Evolutionary conservation across 495 filamentous ascomycete genomes (phyloP).

Genomic region (Beverwykella pulmonaria): DNA sequence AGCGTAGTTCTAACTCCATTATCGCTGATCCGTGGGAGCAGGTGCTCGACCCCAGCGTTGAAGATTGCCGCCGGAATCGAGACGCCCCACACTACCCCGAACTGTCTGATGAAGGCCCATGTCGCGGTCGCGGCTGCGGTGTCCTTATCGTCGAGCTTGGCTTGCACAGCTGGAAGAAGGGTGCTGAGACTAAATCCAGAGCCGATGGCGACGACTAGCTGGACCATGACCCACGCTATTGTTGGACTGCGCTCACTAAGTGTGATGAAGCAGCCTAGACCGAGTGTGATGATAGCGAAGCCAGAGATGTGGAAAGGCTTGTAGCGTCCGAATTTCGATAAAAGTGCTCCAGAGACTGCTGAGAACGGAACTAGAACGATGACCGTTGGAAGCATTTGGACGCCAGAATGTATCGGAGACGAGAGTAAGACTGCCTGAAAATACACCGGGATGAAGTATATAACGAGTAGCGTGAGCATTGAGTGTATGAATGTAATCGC

Average conservation of each 20-base stretch:
- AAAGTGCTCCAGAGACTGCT: slow-evolving; percentile 50
- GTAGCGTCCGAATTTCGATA: slow-evolving; percentile 52
- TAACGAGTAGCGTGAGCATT: slow-evolving; percentile 53
- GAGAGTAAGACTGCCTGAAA: slow-evolving; percentile 61
- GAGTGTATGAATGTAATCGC: slow-evolving; percentile 55
- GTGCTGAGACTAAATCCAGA: slow-evolving; percentile 53
- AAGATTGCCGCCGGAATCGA: slow-evolving; percentile 61
- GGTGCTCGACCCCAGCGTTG: slow-evolving; percentile 15
- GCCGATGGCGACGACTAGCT: slow-evolving; percentile 52
- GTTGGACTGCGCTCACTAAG: slow-evolving; percentile 49
- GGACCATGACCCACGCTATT: slow-evolving; percentile 52
- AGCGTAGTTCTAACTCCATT: not conserved
- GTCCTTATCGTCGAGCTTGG: slow-evolving; percentile 48
- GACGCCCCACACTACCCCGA: slow-evolving; percentile 65
- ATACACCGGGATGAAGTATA: slow-evolving; percentile 69
- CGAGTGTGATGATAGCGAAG: slow-evolving; percentile 53
- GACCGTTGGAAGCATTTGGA: slow-evolving; percentile 61
- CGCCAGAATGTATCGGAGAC: slow-evolving; percentile 56
- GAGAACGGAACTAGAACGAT: slow-evolving; percentile 54
- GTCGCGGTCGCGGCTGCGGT: slow-evolving; percentile 54
- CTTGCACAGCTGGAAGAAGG: slow-evolving; percentile 55
- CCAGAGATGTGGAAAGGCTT: slow-evolving; percentile 55
- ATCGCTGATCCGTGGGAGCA: not conserved
- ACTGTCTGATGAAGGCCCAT: slow-evolving; percentile 60
- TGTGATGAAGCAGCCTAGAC: slow-evolving; percentile 50